Percentiles rank a stretch among this genome's conserved stretches.
Conservation (phyloP, 495 filamentous ascomycete species). For the Annulohypoxylon nitens region DNA sequence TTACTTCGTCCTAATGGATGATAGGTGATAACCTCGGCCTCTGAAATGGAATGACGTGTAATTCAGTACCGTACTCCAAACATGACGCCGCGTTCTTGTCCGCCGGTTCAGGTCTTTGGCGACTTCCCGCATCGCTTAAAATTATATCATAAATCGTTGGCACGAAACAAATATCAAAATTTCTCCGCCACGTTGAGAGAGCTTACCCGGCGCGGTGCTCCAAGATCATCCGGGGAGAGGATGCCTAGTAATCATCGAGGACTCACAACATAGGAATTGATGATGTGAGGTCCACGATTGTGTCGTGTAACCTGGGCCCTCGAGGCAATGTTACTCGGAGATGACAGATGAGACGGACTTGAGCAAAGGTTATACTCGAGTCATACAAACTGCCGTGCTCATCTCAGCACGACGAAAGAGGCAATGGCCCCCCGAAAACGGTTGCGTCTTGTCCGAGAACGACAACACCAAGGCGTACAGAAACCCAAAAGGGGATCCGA, state of each 20-base stretch:
- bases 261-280: slow-evolving; percentile 20
- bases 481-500: slow-evolving; percentile 38
- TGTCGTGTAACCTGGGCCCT: slow-evolving; percentile 36
- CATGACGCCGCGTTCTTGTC: background rate
- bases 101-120: slow-evolving; percentile 4
- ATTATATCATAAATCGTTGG: slow-evolving; percentile 16
- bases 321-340: slow-evolving; percentile 45
- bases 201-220: background rate
- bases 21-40: slow-evolving; percentile 1
- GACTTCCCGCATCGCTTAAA: slow-evolving; percentile 10
- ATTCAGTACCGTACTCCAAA: background rate
- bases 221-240: slow-evolving; percentile 3
- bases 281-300: slow-evolving; percentile 37
- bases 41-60: background rate
- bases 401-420: slow-evolving; percentile 44
- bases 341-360: slow-evolving; percentile 45
- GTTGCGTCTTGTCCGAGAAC: slow-evolving; percentile 46
- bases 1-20: background rate
- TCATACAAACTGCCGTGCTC: slow-evolving; percentile 41
- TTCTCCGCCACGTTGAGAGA: background rate
- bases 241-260: slow-evolving; percentile 7
- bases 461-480: slow-evolving; percentile 40
- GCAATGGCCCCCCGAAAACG: slow-evolving; percentile 40
- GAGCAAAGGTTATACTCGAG: slow-evolving; percentile 35
- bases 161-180: slow-evolving; percentile 15